Percentiles rank a stretch among this genome's conserved stretches.
phyloP scores from a whole-genome alignment of 2,329 filamentous ascomycete genomes.

The Didymella glomerata region DNA sequence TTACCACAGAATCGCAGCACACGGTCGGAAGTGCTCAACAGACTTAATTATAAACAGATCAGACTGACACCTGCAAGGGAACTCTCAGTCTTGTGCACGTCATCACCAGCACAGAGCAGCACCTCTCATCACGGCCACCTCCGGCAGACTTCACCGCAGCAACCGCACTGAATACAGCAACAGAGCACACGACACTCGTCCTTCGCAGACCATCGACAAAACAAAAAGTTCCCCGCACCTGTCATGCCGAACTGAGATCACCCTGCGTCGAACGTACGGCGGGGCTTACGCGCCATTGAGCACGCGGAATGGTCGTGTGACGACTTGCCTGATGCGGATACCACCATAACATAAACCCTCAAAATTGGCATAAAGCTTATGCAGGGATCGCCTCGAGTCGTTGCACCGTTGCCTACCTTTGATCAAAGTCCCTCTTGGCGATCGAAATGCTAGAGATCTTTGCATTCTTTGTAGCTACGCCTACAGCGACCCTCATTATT shows the following conservation, averaged over 20 bases:
- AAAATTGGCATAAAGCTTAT: constrained; percentile 10
- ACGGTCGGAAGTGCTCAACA: too few relatives aligned
- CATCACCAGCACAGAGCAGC: neutral
- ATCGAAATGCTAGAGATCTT: constrained; percentile 12
- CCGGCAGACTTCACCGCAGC: neutral
- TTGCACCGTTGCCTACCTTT: too few relatives aligned
- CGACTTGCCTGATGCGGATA: constrained; percentile 1
- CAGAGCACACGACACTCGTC: constrained; percentile 17
- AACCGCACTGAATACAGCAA: constrained; percentile 4
- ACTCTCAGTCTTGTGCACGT: neutral
- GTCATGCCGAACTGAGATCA: neutral
- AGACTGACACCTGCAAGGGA: too few relatives aligned
- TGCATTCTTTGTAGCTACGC: constrained; percentile 12
- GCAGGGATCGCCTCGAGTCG: too few relatives aligned
- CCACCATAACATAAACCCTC: neutral
- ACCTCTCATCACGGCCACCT: neutral
- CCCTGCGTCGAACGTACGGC: constrained; percentile 8
- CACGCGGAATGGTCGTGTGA: constrained; percentile 21
- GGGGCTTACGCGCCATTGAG: constrained; percentile 10
- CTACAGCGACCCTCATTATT: constrained; percentile 2
- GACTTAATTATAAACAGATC: too few relatives aligned
- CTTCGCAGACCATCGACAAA: neutral
- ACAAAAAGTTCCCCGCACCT: neutral
- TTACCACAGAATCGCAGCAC: too few relatives aligned
- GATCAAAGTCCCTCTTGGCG: neutral